A percentile compares a stretch with the other conserved stretches of the same genome.
Conservation (phyloP, 257 asterid genomes). For the Solanum okadae region DNA sequence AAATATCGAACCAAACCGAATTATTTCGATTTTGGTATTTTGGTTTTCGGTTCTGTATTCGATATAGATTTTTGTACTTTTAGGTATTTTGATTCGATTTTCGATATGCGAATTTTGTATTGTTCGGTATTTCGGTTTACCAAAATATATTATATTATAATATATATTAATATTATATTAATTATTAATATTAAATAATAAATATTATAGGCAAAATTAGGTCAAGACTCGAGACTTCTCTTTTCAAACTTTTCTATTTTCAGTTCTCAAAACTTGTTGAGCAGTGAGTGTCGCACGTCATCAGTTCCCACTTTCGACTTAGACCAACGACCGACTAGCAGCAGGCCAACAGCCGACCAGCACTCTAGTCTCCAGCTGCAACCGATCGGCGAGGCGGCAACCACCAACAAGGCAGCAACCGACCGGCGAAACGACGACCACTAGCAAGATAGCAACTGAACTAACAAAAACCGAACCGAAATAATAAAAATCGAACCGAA, state of each 20-base stretch:
- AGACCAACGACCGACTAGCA: background rate
- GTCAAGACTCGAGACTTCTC: background rate
- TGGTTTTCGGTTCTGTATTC: background rate
- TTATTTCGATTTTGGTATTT: too few species aligned
- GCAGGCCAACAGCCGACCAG: background rate
- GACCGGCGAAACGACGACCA: rapidly evolving
- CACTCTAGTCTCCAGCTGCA: background rate
- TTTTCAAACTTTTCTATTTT: background rate
- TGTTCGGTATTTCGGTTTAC: too few species aligned
- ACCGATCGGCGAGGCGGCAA: background rate
- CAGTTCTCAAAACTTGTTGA: background rate
- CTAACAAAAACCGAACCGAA: rapidly evolving
- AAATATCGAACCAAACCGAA: too few species aligned
- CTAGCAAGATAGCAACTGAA: too few species aligned
- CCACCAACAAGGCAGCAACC: background rate
- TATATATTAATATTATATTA: too few species aligned
- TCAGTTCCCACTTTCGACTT: background rate
- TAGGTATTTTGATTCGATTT: background rate
- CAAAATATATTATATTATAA: too few species aligned
- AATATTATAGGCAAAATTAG: background rate
- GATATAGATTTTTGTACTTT: too few species aligned
- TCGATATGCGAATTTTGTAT: too few species aligned
- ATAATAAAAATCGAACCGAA: too few species aligned
- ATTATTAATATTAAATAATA: too few species aligned
- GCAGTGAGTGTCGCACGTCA: background rate